Percentiles rank a stretch among this genome's conserved stretches.
phyloP scores from a whole-genome alignment of 306 rosid genomes.

The Sophora flavescens region DNA sequence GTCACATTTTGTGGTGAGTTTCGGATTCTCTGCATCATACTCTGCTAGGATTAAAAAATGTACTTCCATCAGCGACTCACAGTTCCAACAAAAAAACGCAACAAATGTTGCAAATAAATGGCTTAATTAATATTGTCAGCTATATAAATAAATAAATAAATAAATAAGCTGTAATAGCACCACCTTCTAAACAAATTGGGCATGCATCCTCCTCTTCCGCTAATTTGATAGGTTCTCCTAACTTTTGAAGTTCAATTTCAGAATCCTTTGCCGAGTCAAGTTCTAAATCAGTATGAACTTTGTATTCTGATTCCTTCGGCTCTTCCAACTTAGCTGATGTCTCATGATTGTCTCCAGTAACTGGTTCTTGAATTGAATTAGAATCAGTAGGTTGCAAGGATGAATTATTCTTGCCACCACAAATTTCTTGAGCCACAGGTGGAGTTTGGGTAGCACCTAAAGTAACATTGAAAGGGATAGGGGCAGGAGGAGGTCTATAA shows the following conservation, averaged over 20 bases:
- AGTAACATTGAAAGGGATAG: constrained; percentile 75
- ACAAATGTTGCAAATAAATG: constrained; percentile 26
- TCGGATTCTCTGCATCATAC: constrained; percentile 85
- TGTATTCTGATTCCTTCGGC: constrained; percentile 63
- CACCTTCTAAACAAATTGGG: constrained; percentile 98
- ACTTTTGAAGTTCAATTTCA: constrained; percentile 73
- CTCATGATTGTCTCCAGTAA: constrained; percentile 57
- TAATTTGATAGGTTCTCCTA: constrained; percentile 57
- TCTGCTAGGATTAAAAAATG: constrained; percentile 61
- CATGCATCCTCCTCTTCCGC: constrained; percentile 87
- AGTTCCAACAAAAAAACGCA: constrained; percentile 32
- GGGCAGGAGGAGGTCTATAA: constrained; percentile 86
- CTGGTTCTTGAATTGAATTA: constrained; percentile 62
- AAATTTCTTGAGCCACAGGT: constrained; percentile 62
- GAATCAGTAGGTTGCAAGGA: constrained; percentile 63
- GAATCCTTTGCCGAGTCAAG: constrained; percentile 56
- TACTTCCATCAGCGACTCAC: constrained; percentile 10
- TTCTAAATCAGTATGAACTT: constrained; percentile 59
- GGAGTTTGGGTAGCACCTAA: constrained; percentile 63
- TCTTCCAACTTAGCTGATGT: constrained; percentile 64
- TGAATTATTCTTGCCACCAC: constrained; percentile 59
- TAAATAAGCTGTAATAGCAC: constrained; percentile 37
- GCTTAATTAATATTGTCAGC: constrained; percentile 1
- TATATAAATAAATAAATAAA: not conserved
- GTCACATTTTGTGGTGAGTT: constrained; percentile 73